Conservation (phyloP, 345 rosid species). For the Barbarea vulgaris region DNA sequence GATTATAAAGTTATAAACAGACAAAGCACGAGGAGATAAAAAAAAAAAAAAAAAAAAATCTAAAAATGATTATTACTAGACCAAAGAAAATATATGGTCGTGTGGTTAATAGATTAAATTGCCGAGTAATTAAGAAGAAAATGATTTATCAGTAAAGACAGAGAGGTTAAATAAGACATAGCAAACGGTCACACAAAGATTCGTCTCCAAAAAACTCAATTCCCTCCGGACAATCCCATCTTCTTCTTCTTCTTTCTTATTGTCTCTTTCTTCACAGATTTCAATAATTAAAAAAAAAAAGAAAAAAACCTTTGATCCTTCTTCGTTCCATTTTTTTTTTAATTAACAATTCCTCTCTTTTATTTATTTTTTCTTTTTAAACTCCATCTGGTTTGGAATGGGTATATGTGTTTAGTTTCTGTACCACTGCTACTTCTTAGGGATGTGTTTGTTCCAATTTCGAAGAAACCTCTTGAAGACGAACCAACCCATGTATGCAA, state of each 20-base stretch:
- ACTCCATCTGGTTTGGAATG: conserved; percentile 17
- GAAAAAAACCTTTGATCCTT: conserved; percentile 18
- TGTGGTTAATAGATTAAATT: conserved; percentile 32
- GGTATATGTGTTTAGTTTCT: conserved; percentile 12
- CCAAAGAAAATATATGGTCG: not conserved
- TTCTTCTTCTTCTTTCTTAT: conserved; percentile 6
- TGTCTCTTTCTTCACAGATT: conserved; percentile 38
- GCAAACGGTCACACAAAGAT: conserved; percentile 33
- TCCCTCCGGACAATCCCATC: conserved; percentile 29
- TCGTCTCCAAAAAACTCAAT: conserved; percentile 27
- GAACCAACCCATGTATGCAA: conserved; percentile 55
- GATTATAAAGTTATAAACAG: not conserved
- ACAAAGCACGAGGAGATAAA: not conserved
- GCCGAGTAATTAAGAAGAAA: conserved; percentile 19
- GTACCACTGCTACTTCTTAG: conserved; percentile 35
- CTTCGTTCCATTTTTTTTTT: too few species aligned
- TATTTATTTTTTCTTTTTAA: not conserved
- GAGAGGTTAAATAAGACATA: conserved; percentile 34
- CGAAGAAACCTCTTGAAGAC: conserved; percentile 51
- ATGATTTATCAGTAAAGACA: conserved; percentile 17
- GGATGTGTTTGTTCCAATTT: conserved; percentile 49
- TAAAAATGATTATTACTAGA: not conserved
- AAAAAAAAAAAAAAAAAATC: too few species aligned
- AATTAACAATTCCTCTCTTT: not conserved
- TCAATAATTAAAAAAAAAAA: conserved; percentile 5